Evolutionary conservation across 2,329 filamentous ascomycete species (phyloP).

Genomic region (Zymoseptoria tritici): DNA sequence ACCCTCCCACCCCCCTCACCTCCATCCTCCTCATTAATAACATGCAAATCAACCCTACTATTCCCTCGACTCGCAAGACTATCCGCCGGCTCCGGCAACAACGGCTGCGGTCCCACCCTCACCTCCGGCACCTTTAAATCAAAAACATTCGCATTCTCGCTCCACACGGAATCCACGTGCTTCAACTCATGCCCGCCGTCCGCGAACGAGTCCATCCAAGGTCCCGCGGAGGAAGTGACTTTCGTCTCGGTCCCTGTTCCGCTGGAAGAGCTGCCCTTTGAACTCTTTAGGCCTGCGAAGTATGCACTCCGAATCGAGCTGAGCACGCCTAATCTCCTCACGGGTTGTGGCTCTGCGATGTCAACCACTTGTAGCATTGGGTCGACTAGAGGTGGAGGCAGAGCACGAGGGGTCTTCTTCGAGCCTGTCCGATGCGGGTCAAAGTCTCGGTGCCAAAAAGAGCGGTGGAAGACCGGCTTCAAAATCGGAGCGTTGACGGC

Average conservation of each 20-base stretch:
- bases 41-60: not conserved
- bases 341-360: not conserved
- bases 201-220: not conserved
- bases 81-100: not conserved
- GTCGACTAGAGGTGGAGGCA: not conserved
- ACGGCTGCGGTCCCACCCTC: not conserved
- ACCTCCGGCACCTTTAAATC: not conserved
- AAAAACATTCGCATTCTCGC: not conserved
- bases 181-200: not conserved
- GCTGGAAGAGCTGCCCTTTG: not conserved
- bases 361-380: not conserved
- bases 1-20: not conserved
- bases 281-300: not conserved
- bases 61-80: not conserved
- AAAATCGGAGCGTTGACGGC: slow-evolving; percentile 32
- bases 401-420: not conserved
- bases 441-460: not conserved
- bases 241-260: not conserved
- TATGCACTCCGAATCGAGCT: not conserved
- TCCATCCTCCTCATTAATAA: not conserved
- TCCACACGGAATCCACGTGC: not conserved
- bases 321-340: not conserved
- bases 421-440: not conserved
- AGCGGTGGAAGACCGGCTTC: slow-evolving; percentile 13
- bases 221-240: not conserved